A percentile compares a stretch with the other conserved stretches of the same genome.
phyloP scores from a whole-genome alignment of 192 early-diverging fungal species.

The Gamsiella multidivaricata region DNA sequence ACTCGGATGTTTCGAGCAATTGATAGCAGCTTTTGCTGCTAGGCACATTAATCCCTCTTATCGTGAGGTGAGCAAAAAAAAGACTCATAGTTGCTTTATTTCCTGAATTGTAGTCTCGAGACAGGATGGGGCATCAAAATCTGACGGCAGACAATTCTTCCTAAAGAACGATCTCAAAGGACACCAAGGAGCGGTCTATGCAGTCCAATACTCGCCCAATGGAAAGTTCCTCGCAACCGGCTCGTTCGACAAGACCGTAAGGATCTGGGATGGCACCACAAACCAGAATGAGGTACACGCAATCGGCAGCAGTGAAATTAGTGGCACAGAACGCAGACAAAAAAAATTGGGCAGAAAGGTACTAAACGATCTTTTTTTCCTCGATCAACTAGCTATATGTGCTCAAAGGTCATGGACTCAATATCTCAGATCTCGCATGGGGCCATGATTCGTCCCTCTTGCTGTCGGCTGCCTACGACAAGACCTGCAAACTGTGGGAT shows the following conservation, averaged over 20 bases:
- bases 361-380: slow-evolving; percentile 5
- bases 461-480: slow-evolving; percentile 82
- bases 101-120: slow-evolving; percentile 45
- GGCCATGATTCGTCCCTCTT: slow-evolving; percentile 71
- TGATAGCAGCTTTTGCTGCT: slow-evolving; percentile 6
- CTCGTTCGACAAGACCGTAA: slow-evolving; percentile 93
- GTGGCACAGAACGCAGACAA: not conserved
- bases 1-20: not conserved
- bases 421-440: slow-evolving; percentile 86
- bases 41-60: not conserved
- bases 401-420: slow-evolving; percentile 80
- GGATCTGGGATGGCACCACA: slow-evolving; percentile 84
- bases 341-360: not conserved
- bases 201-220: slow-evolving; percentile 86
- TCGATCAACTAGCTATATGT: slow-evolving; percentile 58
- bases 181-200: slow-evolving; percentile 91
- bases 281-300: slow-evolving; percentile 72
- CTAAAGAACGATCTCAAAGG: slow-evolving; percentile 67
- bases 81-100: not conserved
- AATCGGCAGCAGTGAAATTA: not conserved
- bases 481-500: slow-evolving; percentile 86
- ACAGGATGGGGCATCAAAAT: slow-evolving; percentile 39
- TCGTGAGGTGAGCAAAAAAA: not conserved
- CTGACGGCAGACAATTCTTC: slow-evolving; percentile 46
- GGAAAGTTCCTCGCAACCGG: slow-evolving; percentile 88